Evolutionary conservation across 148 eudicot species (phyloP).

Genomic region (Amaranthus hypochondriacus): DNA sequence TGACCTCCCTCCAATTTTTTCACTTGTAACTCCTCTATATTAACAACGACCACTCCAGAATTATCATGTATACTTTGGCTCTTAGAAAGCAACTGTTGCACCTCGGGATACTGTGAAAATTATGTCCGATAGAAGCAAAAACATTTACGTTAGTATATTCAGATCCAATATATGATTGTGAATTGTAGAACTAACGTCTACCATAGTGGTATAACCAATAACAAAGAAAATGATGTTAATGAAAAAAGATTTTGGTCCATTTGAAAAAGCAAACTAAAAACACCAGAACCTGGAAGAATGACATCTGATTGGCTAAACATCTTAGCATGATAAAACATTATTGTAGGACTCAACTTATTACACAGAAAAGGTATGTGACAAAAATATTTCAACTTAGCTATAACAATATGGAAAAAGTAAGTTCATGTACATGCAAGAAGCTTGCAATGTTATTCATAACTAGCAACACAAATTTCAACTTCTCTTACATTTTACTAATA

Average conservation of each 20-base stretch:
- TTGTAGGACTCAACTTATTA: neutral
- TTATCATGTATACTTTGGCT: slow-evolving; percentile 1
- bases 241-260: neutral
- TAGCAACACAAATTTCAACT: neutral
- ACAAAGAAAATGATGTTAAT: neutral
- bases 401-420: neutral
- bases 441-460: neutral
- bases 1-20: slow-evolving; percentile 18
- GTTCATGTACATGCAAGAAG: neutral
- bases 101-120: slow-evolving; percentile 5
- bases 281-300: too few relatives aligned
- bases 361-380: neutral
- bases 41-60: slow-evolving; percentile 2
- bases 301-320: neutral
- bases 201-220: neutral
- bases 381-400: neutral
- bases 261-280: neutral
- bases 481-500: neutral
- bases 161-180: neutral
- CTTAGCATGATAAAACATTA: neutral
- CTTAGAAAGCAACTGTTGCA: slow-evolving; percentile 5
- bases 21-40: slow-evolving; percentile 13
- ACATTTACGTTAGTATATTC: slow-evolving; percentile 1
- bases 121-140: neutral
- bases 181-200: neutral